Evolutionary conservation across 371 early-diverging fungal species (phyloP).

Genomic region (Mucor indicus): DNA sequence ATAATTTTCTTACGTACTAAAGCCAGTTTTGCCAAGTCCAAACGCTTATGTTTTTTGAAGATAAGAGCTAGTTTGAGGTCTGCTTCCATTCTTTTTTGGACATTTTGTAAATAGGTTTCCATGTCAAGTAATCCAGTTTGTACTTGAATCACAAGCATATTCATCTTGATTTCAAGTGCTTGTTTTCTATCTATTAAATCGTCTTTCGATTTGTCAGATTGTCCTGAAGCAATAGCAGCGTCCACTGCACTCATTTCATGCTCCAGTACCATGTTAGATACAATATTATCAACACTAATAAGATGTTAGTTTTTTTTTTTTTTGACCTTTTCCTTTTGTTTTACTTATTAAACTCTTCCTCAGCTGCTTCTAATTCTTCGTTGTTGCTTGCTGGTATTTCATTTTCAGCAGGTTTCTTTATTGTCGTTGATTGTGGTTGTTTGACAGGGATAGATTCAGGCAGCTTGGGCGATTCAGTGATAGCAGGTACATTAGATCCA

Average conservation of each 20-base stretch:
- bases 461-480: not conserved
- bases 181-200: conserved; percentile 65
- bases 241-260: conserved; percentile 58
- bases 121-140: conserved; percentile 78
- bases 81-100: conserved; percentile 54
- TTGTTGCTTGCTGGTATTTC: conserved; percentile 2
- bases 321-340: not conserved
- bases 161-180: conserved; percentile 76
- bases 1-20: conserved; percentile 72
- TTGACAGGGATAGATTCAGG: conserved; percentile 1
- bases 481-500: conserved; percentile 4
- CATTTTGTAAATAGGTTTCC: conserved; percentile 59
- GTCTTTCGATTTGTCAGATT: conserved; percentile 48
- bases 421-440: not conserved
- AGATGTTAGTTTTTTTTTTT: not conserved
- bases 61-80: conserved; percentile 67
- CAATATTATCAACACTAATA: conserved; percentile 65
- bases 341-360: conserved; percentile 52
- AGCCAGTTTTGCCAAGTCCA: conserved; percentile 71
- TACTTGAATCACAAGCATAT: conserved; percentile 76
- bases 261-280: conserved; percentile 79
- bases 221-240: conserved; percentile 38
- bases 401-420: too few relatives aligned
- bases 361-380: conserved; percentile 42
- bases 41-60: conserved; percentile 62